Base-by-base conservation (phyloP, 116 monocot species). In the Zostera marina region DNA sequence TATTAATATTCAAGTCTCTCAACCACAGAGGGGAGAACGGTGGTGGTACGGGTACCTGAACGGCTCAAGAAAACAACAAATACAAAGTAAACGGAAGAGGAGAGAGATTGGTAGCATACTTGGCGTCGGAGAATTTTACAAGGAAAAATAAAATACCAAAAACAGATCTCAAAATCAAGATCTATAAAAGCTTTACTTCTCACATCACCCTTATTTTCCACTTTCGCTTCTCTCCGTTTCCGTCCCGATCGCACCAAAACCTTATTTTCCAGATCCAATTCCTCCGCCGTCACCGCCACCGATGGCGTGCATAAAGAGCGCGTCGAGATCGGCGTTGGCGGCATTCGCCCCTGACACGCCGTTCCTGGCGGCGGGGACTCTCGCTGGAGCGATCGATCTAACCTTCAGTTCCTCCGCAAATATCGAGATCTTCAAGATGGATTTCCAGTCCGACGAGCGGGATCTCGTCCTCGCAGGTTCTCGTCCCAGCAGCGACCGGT, bases 291-390 rank as follows among this genome's bases (percentile, higher is more conserved):
- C 32, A 3, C 32, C 32, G 32, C 23, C 62, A 21, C 14, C 65
- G 23, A 98, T 98, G 98, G 85, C 85, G 58, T 98, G 83, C 78
- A 83, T 98, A 66, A 98, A 98, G 90, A 86, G 90, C 77, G 86
- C 83, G 48, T 61, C 80, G 22, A 63, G 98, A 68, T 85, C 90
- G 78, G 98, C 90, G 44, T 73, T 90, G 19, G 90, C 63, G 42
- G 79, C 98, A 56, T 78, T 98, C 70, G 75, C 90, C 26, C 98
- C 98, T 7, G 90, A 90, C 21, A 71, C 80, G 43, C 86, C 90
- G 0, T 98, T 85, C 77, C 68, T 98, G 38, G 98, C 81, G 20
- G 78, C 86, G 9, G 98, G 98, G 22, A 98, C 98, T 23, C 78
- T 98, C 80, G 82, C 83, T 40, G 98, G 98, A 25, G 98, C 98